These are phyloP conservation scores for Pseudogymnoascus sp. DNA, from an alignment of 2,329 filamentous ascomycete genomes.

Conservation along the genomic window DNA sequence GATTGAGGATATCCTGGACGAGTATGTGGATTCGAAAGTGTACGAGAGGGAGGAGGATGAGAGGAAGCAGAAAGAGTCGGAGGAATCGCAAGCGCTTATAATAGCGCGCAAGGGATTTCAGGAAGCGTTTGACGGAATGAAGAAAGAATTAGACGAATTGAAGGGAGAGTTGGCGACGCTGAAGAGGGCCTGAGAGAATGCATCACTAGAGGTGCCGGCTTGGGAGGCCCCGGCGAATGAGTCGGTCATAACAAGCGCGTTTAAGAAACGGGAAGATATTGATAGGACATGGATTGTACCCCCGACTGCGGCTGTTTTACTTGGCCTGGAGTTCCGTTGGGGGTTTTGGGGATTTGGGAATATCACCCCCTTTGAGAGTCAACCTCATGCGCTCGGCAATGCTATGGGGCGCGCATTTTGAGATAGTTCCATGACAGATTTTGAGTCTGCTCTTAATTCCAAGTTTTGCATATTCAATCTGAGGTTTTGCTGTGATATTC, in stretches of 20 bases:
- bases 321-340: background rate
- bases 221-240: no score
- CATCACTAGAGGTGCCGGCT: no score
- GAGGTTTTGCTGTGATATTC: background rate
- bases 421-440: background rate
- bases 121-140: background rate
- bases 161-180: background rate
- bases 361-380: background rate
- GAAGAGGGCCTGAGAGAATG: background rate
- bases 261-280: background rate
- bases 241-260: background rate
- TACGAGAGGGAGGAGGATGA: background rate
- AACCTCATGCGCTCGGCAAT: background rate
- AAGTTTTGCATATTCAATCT: background rate
- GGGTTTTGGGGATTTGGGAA: background rate
- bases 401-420: background rate
- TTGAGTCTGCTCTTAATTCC: background rate
- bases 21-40: background rate
- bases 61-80: background rate
- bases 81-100: background rate
- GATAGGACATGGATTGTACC: background rate
- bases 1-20: background rate
- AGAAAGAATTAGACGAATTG: background rate
- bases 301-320: background rate
- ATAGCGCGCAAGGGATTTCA: background rate